Base-by-base conservation (phyloP, 2,329 filamentous ascomycete species). In the Neocatenulostroma microsporum region DNA sequence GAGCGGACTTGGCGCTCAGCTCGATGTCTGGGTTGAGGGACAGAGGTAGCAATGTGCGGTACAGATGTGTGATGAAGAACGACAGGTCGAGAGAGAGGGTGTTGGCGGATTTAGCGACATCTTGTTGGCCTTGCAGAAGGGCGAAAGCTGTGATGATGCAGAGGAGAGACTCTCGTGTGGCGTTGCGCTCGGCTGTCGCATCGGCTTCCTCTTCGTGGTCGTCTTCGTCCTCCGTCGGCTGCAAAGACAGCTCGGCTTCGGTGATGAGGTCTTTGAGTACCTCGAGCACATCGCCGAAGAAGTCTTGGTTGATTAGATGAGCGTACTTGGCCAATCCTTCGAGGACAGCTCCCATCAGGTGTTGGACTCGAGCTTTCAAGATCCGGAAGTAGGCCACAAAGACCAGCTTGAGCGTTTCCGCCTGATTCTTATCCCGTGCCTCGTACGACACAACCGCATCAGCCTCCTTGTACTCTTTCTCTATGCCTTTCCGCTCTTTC, bases 281-380 rank as follows among this genome's bases (percentile, higher is more conserved):
- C 63, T 96, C 91, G 9, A 98, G 75, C 20, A 98, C 72, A 57
- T 98, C 91, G 19, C 89, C 91, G 53, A 98, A 98, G 69, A 98
- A 96, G 58, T 98, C 86, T 57, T 98, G 87, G 66, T 98, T 98
- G 71, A 98, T 98, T 41, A 98, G 73, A 58, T 95, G 91, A 3
- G 88, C 81, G 57, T 94, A 98, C 57, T 87, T 87, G 34, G 89
- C 88, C 15, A 98, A 68, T 19, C 91, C 91, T 66, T 96, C 91
- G 4, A 98, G 74, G 0, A 95, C 88, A 11, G 89, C 88, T 12
- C 91, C 91, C 85, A 95, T 96, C 13, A 98, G 75, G 48, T 82
- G 78, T 11, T 85, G 80, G 17, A 78, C 73, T 18, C 87, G 78
- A 36, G 79, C 72, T 66, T 96, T 96, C 28, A 98, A 68, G 37